Conservation (phyloP, 495 filamentous ascomycete species). For the Staphylotrichum longicolle region DNA sequence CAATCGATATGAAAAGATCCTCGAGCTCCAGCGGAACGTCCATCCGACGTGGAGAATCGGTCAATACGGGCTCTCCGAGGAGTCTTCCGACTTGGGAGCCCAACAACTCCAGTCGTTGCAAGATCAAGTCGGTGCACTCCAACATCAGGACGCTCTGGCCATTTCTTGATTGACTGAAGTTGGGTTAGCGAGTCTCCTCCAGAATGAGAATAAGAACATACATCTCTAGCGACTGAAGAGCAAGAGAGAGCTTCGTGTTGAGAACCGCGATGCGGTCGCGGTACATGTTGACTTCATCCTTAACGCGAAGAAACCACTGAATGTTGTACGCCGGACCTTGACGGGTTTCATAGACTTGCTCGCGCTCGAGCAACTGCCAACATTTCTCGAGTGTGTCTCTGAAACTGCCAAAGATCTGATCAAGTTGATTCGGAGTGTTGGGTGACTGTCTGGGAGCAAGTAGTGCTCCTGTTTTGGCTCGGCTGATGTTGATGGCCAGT, state of each 20-base stretch:
- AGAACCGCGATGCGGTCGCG: conserved; percentile 24
- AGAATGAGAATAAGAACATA: not conserved
- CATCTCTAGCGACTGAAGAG: conserved; percentile 16
- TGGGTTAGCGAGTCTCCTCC: no score
- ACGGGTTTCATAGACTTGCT: not conserved
- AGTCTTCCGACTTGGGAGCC: not conserved
- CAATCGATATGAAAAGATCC: not conserved
- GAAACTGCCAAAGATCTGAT: conserved; percentile 8
- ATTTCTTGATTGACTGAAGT: conserved; percentile 6
- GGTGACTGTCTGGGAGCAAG: not conserved
- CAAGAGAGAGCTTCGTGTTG: conserved; percentile 18
- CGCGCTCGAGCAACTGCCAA: conserved; percentile 10
- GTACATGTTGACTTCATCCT: conserved; percentile 20
- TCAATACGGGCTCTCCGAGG: conserved; percentile 1
- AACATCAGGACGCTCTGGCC: conserved; percentile 5
- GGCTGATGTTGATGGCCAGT: not conserved
- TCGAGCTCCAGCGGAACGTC: conserved; percentile 7
- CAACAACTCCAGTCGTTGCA: not conserved
- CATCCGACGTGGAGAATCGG: not conserved
- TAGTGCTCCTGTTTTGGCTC: not conserved
- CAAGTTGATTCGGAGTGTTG: not conserved
- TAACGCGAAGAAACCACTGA: conserved; percentile 21
- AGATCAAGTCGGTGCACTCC: conserved; percentile 3
- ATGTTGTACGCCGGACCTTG: conserved; percentile 16
- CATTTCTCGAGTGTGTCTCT: conserved; percentile 18